Conservation (phyloP, 2,329 filamentous ascomycete genomes). For the Pseudocercospora musae region DNA sequence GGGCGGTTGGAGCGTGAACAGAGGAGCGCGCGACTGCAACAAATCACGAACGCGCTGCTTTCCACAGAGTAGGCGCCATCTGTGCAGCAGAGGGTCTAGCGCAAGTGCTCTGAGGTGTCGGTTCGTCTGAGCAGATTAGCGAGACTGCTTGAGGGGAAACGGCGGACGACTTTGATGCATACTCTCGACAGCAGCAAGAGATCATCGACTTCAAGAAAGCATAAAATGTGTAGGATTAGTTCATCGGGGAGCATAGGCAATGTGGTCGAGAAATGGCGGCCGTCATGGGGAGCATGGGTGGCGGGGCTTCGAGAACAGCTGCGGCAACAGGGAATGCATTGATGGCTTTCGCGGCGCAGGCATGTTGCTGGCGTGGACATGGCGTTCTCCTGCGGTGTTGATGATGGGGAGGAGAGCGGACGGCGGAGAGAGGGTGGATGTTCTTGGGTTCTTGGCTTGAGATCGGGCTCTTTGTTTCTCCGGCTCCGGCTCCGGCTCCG, state of each 20-base stretch:
- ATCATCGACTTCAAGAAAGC: conserved; percentile 47
- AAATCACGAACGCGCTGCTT: conserved; percentile 55
- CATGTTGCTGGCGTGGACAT: neutral
- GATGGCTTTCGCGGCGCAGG: neutral
- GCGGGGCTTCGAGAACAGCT: neutral
- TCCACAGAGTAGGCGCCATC: conserved; percentile 57
- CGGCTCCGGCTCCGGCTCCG: no score
- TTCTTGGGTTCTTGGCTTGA: no score
- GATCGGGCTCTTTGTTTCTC: neutral
- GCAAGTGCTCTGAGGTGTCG: conserved; percentile 62
- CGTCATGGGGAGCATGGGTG: neutral
- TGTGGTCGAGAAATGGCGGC: neutral
- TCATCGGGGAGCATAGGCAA: conserved; percentile 38
- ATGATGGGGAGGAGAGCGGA: neutral
- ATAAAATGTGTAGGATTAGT: conserved; percentile 44
- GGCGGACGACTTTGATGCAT: conserved; percentile 10
- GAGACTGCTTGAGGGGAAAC: neutral
- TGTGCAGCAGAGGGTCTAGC: conserved; percentile 63
- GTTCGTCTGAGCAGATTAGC: conserved; percentile 49
- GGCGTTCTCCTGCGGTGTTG: neutral
- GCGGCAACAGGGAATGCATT: neutral
- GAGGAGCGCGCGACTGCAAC: conserved; percentile 56
- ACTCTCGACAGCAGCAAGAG: conserved; percentile 44
- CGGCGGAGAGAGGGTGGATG: no score
- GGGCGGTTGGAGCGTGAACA: conserved; percentile 61